These are phyloP conservation scores for Alternaria angustiovoidea DNA, from an alignment of 2,329 filamentous ascomycete species.

Conservation along the genomic window DNA sequence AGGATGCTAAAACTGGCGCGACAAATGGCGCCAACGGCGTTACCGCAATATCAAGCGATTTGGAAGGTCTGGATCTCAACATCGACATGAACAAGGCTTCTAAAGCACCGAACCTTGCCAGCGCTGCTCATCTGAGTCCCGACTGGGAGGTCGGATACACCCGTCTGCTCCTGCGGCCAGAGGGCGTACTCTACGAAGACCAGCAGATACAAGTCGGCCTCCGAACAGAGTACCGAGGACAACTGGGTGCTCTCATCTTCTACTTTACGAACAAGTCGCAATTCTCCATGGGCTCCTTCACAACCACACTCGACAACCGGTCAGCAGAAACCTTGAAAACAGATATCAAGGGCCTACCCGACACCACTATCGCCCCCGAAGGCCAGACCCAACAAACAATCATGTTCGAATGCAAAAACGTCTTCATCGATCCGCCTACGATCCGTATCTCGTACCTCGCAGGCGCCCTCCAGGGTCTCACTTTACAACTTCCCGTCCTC, in stretches of 20 bases:
- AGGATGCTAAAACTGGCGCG: constrained; percentile 36
- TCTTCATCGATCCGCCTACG: constrained; percentile 86
- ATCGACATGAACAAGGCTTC: constrained; percentile 64
- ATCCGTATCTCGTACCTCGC: constrained; percentile 94
- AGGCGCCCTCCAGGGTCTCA: constrained; percentile 90
- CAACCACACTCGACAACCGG: constrained; percentile 85
- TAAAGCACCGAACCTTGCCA: constrained; percentile 84
- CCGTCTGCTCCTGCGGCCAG: constrained; percentile 76
- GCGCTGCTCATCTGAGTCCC: constrained; percentile 88
- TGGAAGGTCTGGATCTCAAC: constrained; percentile 83
- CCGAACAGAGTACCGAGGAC: constrained; percentile 92
- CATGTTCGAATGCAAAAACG: constrained; percentile 86
- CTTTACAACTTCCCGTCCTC: constrained; percentile 85
- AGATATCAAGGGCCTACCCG: constrained; percentile 88
- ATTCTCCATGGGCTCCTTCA: constrained; percentile 85
- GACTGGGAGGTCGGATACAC: constrained; percentile 95
- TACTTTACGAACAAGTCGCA: constrained; percentile 97
- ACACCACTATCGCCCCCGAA: constrained; percentile 77
- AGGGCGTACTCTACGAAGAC: constrained; percentile 94
- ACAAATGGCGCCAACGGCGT: constrained; percentile 58
- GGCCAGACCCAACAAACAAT: constrained; percentile 91
- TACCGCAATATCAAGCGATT: constrained; percentile 62
- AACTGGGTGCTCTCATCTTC: constrained; percentile 92
- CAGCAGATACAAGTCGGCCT: constrained; percentile 91
- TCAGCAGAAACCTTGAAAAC: constrained; percentile 75